Base-by-base conservation (phyloP, 129 eudicot species). In the sunflower (Helianthus annuus) region DNA sequence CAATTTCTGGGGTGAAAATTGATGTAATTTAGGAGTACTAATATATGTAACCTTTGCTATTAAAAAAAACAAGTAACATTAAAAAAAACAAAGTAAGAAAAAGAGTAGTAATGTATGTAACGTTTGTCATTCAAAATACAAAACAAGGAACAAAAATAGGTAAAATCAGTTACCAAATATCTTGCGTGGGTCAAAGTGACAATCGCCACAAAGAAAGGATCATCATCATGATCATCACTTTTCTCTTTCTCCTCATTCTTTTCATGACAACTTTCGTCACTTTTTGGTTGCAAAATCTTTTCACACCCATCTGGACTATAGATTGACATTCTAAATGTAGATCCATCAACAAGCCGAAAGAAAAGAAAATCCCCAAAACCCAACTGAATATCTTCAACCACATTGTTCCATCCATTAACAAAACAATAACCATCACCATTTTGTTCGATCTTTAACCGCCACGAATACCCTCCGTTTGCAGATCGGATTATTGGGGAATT, bases 301-400 rank as follows among this genome's bases (percentile, higher is more conserved):
- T 64, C 55, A 22, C 78, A 74, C 12, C 78, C 78, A 64, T 17
- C 49, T 49, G 71, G 64, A 42, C 55, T n/a, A 29, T 63, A 74
- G 24, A 74, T 24, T 2, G 29, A 14, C 34, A 74, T 5, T 22
- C 3, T 38, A 54, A 74, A 74, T 11, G 53, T 54, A 4, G 54
- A 38, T 36, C 38, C 3, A 74, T 65, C 71, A 64, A 64, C 63
- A 17, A 49, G 51, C 12, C 15, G 19, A 40, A 74, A 74, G 4
- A 74, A 10, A n/a, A 74, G 64, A 51, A 74, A 74, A 64, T 74
- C 64, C 64, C 78, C 78, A 74, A 51, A 64, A 4, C 14, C 15
- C 78, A 64, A 64, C 4, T 24, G 10, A 16, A 46, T 56, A 38
- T 74, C 78, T 65, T 39, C 16, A 64, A 64, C 71, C 24, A 74